Evolutionary conservation across 148 eudicot species (phyloP), one percentile per base, ranked within the genome.

Genomic region (Pouteria glomerata): DNA sequence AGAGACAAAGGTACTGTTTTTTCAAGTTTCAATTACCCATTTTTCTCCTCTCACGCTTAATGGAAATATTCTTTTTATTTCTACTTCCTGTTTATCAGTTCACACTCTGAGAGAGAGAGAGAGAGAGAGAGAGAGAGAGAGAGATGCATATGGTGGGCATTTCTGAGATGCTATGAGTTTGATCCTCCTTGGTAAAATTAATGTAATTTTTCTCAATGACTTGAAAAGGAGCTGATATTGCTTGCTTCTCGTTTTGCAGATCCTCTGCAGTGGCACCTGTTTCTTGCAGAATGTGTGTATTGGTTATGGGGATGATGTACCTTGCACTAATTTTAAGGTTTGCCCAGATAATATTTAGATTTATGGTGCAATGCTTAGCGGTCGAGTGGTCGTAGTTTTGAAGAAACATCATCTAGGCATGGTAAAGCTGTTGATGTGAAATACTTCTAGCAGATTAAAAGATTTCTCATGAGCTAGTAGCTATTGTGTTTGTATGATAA

Each of bases 161-260:
- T 60, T 61, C 44, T 61, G 26, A 10, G 69, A 35, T 16, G 55
- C 44, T 3, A 18, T 66, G 18, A 41, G 41, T 29, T 68, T 68
- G 59, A 68, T 68, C 16, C 19, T 8, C 10, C 12, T 51, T 67
- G 26, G 24, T 8, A 30, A 35, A 21, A 62, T n/a, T 39, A 63
- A 63, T 35, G 66, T 2, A 52, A 34, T 68, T 33, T 52, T 13
- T 21, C 47, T 4, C 31, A 30, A 1, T 39, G 18, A 52, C 30
- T 51, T 26, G 13, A 68, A 68, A n/a, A 52, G 60, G 26, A 69
- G 61, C 72, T 52, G 31, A 51, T 12, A 23, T 50, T 69, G 21
- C 72, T 52, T 23, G 34, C 37, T 68, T 69, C 31, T 23, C 23
- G 44, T 35, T 23, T 21, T 35, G 42, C n/a, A 52, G 47, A 52